Percentiles rank a stretch among this genome's conserved stretches.
Evolutionary conservation across 169 alveolate genomes (phyloP).

Genomic region (Plasmodium fragile): DNA sequence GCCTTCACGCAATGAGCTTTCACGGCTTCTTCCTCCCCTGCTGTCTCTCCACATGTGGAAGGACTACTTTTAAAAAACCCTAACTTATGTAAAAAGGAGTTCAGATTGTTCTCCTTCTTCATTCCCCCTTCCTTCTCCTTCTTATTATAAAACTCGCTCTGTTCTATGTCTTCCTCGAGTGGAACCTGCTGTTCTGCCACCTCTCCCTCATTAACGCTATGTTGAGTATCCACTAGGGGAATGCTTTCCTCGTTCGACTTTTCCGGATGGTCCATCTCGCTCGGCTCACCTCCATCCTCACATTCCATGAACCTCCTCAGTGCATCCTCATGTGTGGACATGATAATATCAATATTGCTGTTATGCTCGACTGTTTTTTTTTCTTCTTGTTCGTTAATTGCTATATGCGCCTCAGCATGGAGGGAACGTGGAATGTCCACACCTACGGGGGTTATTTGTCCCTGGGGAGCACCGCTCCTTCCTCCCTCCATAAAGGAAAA

Average conservation of each 20-base stretch:
- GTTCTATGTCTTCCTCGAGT: not conserved
- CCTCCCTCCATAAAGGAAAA: not conserved
- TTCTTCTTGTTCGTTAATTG: not conserved
- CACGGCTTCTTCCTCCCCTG: not conserved
- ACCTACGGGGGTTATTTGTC: not conserved
- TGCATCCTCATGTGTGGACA: constrained; percentile 64
- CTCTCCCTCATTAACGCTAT: not conserved
- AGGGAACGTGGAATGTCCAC: not conserved
- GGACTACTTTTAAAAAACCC: constrained; percentile 38
- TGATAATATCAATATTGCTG: constrained; percentile 51
- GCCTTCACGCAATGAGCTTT: not conserved
- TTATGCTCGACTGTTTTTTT: constrained; percentile 3
- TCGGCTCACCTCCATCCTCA: constrained; percentile 29
- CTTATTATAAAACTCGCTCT: not conserved
- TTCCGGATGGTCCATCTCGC: not conserved
- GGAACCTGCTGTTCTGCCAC: not conserved
- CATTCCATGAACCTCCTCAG: constrained; percentile 42
- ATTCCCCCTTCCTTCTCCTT: not conserved
- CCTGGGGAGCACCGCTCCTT: not conserved
- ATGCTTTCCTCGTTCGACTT: not conserved
- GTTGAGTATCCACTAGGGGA: not conserved
- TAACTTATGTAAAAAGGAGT: constrained; percentile 52
- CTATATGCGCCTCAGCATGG: not conserved
- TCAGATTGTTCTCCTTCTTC: constrained; percentile 46
- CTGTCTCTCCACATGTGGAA: not conserved